These are phyloP conservation scores for Penicillium sp. DNA, from an alignment of 2,329 filamentous ascomycete genomes.

Conservation along the genomic window DNA sequence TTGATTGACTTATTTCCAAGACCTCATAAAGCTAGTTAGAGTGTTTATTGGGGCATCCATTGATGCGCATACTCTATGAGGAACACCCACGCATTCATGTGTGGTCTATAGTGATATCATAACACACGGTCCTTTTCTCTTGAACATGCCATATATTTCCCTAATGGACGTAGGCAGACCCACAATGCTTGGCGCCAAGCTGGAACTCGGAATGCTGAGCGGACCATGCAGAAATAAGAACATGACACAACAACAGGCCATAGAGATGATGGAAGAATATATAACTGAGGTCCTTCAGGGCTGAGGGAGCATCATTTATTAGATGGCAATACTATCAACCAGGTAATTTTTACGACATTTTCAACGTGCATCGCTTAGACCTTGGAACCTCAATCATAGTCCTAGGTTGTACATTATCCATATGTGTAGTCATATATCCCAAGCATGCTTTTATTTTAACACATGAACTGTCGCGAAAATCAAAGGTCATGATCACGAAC, in stretches of 20 bases:
- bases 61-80: neutral
- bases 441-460: no score
- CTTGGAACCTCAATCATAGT: no score
- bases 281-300: neutral
- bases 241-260: neutral
- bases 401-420: no score
- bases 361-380: no score
- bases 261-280: no score
- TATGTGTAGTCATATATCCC: fast-evolving
- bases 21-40: no score
- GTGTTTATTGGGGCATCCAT: no score
- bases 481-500: constrained; percentile 25
- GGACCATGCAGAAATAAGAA: neutral
- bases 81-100: neutral
- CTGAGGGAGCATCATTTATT: neutral
- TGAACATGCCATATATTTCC: neutral
- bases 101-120: neutral
- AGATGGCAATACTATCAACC: no score
- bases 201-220: neutral
- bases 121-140: no score
- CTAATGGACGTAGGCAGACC: neutral
- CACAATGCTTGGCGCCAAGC: constrained; percentile 11
- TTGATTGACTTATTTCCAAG: no score
- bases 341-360: no score
- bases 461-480: neutral